Evolutionary conservation across 2,329 filamentous ascomycete genomes (phyloP), one percentile per base, ranked within the genome.

Genomic region (Pestalotiopsis sp.): DNA sequence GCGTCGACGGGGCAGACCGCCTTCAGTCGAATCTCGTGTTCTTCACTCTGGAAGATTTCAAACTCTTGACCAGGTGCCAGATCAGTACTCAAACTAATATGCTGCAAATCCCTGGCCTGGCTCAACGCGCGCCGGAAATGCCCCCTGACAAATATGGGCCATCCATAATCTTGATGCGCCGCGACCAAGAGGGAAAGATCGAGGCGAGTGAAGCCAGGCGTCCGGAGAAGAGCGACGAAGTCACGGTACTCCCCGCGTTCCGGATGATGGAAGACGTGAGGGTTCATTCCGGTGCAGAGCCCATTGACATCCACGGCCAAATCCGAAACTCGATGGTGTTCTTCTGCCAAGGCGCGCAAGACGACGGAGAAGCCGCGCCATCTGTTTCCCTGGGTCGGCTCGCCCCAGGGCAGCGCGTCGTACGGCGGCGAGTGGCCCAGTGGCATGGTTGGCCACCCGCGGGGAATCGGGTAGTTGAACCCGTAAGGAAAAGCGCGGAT

Each of bases 391-490:
- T 59, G 23, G 12, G 7, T 23, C 57, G 27, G 11, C 2, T 59
- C 64, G 2, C 69, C 65, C 69, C 67, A 70, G 3, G 31, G 5
- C 13, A 59, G 68, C 40, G 12, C 40, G 38, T 65, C n/a, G 12
- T 45, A 52, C 9, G 62, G 14, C 60, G 36, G 27, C 20, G 45
- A 52, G 45, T 20, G 27, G 9, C 38, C 20, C 3, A 62, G 14
- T 58, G 17, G 14, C 27, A 31, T 4, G 4, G 52, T 68, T 5
- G 73, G 75, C 80, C 79, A 80, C 11, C 78, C 76, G n/a, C 74
- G 75, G 1, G 80, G 77, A 11, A 81, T 72, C 1, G 79, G 78
- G 68, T 84, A 83, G 27, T 79, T 79, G 49, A 84, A 82, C 4
- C 79, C 79, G 2, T 68, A 61, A 0, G 81, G 81, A 13, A 84